phyloP scores from a whole-genome alignment of 352 stramenopile genomes.

The Globisporangium nagaii region DNA sequence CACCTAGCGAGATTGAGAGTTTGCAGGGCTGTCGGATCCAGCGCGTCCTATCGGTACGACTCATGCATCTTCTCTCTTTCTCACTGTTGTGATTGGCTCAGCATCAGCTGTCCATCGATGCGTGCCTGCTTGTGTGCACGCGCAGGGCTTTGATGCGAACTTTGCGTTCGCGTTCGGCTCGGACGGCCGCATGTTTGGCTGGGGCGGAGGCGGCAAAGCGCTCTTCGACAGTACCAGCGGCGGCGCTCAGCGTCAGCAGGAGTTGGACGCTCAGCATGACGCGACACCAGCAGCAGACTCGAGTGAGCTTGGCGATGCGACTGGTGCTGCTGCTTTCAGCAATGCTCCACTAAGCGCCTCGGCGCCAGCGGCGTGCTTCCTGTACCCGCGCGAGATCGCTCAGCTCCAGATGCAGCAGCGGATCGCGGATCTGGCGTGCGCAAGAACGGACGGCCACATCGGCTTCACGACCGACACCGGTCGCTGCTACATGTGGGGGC shows the following conservation, averaged over 20 bases:
- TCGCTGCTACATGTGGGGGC: slow-evolving; percentile 58
- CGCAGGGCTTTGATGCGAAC: slow-evolving; percentile 58
- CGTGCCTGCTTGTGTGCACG: neutral
- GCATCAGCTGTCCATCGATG: no score
- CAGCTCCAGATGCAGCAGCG: slow-evolving; percentile 15
- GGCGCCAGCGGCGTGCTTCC: slow-evolving; percentile 21
- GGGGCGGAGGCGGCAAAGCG: slow-evolving; percentile 70
- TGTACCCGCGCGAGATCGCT: slow-evolving; percentile 38
- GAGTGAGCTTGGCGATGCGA: neutral
- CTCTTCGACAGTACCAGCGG: slow-evolving; percentile 22
- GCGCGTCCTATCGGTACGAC: slow-evolving; percentile 39
- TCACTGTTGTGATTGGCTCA: no score
- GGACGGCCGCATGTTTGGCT: slow-evolving; percentile 81
- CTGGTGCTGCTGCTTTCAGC: neutral
- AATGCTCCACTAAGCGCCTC: no score
- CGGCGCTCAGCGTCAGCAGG: no score
- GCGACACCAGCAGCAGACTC: neutral
- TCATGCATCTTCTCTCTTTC: no score
- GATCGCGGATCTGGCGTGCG: slow-evolving; percentile 32
- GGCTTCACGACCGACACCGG: slow-evolving; percentile 24
- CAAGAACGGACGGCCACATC: slow-evolving; percentile 42
- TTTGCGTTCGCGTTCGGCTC: slow-evolving; percentile 78
- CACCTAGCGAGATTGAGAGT: slow-evolving; percentile 48
- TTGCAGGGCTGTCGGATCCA: slow-evolving; percentile 39
- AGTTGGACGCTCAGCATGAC: neutral